Base-by-base conservation (phyloP, 83 land plant genomes). In the Larix sibirica region DNA sequence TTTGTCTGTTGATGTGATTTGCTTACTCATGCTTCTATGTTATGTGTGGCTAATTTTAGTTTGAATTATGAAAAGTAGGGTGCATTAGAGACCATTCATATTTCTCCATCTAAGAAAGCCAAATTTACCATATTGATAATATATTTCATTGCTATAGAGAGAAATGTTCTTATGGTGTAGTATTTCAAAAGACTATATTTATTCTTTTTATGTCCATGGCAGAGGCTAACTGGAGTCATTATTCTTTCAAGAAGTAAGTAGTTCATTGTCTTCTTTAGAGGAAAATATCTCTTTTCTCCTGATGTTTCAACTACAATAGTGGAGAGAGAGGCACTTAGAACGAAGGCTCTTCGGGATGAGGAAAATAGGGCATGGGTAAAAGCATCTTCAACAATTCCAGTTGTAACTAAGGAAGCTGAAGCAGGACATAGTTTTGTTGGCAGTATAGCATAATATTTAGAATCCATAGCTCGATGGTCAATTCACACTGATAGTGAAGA, bases 211-310 rank as follows among this genome's bases (percentile, higher is more conserved):
- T 81, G 10, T 81, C 67, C 40, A 31, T 28, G 90, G 87, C 95
- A 97, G 99, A 88, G 77, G 82, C 87, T 97, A 79, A 97, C 99
- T 3, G 99, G 99, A 66, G 98, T 96, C 18, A 80, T 83, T 36
- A 86, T 97, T 78, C 94, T 97, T 60, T 91, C 98, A 23, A 90
- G 98, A 85, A 94, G 91, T 91, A 97, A 94, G 84, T 92, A 93
- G 58, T 96, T 85, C 82, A 81, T 97, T 54, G 92, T 92, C 13
- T 89, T 95, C 77, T 96, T 93, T 78, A 88, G 99, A 81, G 99
- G 99, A n/a, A 97, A 94, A 65, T 91, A 93, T 81, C 96, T 97
- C 84, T 85, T 97, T 59, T 92, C 98, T 6, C 86, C 87, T 28
- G 85, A 87, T 36, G 92, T 97, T 36, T 81, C 97, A n/a, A 87